These are phyloP conservation scores for Cruciata laevipes DNA, from an alignment of 257 asterid species.

Conservation along the genomic window DNA sequence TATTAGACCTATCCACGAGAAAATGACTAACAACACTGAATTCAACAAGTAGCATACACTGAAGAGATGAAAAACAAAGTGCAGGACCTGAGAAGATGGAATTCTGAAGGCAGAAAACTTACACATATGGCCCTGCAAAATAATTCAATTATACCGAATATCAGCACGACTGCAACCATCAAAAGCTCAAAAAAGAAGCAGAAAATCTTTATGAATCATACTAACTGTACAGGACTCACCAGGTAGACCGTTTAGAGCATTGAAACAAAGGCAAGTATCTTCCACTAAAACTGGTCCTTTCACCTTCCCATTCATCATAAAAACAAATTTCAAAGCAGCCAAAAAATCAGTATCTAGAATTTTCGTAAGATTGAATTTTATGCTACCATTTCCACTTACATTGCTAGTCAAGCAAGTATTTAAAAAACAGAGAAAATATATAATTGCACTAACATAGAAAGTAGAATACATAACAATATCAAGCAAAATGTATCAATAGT, in stretches of 20 bases:
- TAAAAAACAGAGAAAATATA: neutral
- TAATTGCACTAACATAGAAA: neutral
- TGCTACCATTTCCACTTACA: neutral
- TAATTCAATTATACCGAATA: neutral
- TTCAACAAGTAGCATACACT: neutral
- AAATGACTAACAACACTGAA: neutral
- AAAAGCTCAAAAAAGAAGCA: neutral
- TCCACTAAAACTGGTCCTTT: conserved; percentile 97
- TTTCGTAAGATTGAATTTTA: neutral
- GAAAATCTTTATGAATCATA: too few species aligned
- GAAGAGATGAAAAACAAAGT: neutral
- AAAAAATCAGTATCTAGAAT: neutral
- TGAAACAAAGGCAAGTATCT: conserved; percentile 96
- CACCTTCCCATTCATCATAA: conserved; percentile 42
- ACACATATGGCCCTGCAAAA: conserved; percentile 94
- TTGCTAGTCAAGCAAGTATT: too few species aligned
- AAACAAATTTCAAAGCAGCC: conserved; percentile 3
- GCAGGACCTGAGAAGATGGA: conserved; percentile 25
- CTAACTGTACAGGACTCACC: conserved; percentile 34
- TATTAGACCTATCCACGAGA: neutral
- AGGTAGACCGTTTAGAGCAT: conserved; percentile 88
- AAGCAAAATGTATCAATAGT: neutral
- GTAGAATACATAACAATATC: neutral
- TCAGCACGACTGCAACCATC: conserved; percentile 9
- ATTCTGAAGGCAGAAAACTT: conserved; percentile 33